A percentile compares a stretch with the other conserved stretches of the same genome.
These are phyloP conservation scores for Telfairia occidentalis DNA, from an alignment of 331 rosid species.

Conservation along the genomic window DNA sequence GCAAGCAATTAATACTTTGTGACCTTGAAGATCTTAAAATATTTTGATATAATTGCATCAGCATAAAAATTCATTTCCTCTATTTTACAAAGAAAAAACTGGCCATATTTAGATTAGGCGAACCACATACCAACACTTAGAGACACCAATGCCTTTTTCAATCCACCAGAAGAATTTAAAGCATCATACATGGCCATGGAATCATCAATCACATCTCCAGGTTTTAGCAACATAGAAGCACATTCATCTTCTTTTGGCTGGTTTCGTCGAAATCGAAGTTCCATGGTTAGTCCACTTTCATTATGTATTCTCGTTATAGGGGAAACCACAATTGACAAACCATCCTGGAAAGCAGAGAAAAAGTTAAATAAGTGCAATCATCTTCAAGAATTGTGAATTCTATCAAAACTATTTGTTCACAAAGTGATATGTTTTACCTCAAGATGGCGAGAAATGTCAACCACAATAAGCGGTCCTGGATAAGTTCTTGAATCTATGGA, in stretches of 20 bases:
- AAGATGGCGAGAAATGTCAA: conserved; percentile 53
- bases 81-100: neutral
- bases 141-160: conserved; percentile 68
- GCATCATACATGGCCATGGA: conserved; percentile 76
- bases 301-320: conserved; percentile 69
- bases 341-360: conserved; percentile 44
- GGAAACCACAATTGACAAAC: conserved; percentile 56
- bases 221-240: conserved; percentile 54
- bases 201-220: conserved; percentile 82
- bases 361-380: neutral
- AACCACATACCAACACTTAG: conserved; percentile 57
- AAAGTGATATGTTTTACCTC: conserved; percentile 46
- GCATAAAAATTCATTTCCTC: neutral
- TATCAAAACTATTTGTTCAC: conserved; percentile 7
- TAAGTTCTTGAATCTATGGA: conserved; percentile 58
- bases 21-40: neutral
- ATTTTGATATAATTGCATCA: neutral
- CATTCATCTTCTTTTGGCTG: conserved; percentile 52
- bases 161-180: conserved; percentile 62
- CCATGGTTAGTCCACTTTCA: conserved; percentile 61
- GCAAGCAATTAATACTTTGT: neutral
- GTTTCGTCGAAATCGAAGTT: conserved; percentile 63
- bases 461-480: conserved; percentile 76
- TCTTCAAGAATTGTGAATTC: conserved; percentile 4
- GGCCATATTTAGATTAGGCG: conserved; percentile 8